Evolutionary conservation across 495 filamentous ascomycete genomes (phyloP).

Genomic region (Penicillium alfredii): DNA sequence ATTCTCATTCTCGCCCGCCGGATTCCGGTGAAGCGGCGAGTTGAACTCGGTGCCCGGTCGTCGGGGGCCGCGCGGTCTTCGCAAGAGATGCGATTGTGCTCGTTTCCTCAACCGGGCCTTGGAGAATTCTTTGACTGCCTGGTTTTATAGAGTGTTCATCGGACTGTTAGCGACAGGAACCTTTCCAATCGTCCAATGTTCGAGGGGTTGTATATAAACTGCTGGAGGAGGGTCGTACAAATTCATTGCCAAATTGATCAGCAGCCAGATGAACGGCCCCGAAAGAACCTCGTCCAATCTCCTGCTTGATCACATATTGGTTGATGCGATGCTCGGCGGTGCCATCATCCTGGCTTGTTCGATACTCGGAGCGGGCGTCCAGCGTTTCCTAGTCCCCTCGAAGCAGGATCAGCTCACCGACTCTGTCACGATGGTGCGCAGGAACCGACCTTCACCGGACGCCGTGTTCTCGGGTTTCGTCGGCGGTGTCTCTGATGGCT

Average conservation of each 20-base stretch:
- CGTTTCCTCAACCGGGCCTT: slow-evolving; percentile 89
- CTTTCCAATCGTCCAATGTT: no score
- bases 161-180: neutral
- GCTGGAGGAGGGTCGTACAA: slow-evolving; percentile 51
- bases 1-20: slow-evolving; percentile 47
- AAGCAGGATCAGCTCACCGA: slow-evolving; percentile 24
- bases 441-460: slow-evolving; percentile 59
- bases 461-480: slow-evolving; percentile 62
- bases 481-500: slow-evolving; percentile 72
- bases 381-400: slow-evolving; percentile 71
- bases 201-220: no score
- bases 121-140: slow-evolving; percentile 98
- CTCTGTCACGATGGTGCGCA: slow-evolving; percentile 10
- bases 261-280: slow-evolving; percentile 88
- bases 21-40: slow-evolving; percentile 52
- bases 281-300: slow-evolving; percentile 93
- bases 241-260: slow-evolving; percentile 90
- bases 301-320: slow-evolving; percentile 89
- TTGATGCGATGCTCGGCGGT: slow-evolving; percentile 76
- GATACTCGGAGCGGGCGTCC: slow-evolving; percentile 82
- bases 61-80: slow-evolving; percentile 53
- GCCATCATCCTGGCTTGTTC: slow-evolving; percentile 77
- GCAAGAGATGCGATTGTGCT: slow-evolving; percentile 84
- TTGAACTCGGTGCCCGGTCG: slow-evolving; percentile 57
- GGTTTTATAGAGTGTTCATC: no score